Base-by-base conservation (phyloP, 495 filamentous ascomycete genomes). In the Bacidia gigantensis region DNA sequence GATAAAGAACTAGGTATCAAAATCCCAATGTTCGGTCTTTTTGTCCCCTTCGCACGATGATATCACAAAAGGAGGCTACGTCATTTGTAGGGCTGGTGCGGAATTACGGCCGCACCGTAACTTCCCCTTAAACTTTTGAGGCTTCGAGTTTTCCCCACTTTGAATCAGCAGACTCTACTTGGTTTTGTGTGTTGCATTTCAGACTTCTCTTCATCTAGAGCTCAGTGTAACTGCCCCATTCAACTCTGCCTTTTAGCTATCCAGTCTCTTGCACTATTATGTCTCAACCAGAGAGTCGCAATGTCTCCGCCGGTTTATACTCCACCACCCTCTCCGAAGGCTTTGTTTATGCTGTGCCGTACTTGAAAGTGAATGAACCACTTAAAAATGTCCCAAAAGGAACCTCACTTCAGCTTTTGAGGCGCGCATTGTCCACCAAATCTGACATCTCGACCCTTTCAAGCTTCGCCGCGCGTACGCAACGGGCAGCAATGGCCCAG, bases 301-400 rank as follows among this genome's bases (percentile, higher is more conserved):
- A 39, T n/a, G 32, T 39, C 32, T 54, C 40, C 11, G 20, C 9
- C 3, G 45, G 14, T 25, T 39, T 11, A n/a, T n/a, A 54, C 18
- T 54, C 52, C 11, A 54, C 29, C 1, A 54, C 45, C 5, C 18
- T 49, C 2, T 54, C 45, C 18, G 10, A 54, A 40, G 45, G 45
- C 11, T 23, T 49, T 3, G 29, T 18, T 0, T 26, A 1, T 49
- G 32, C 52, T 11, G 3, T 29, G 9, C 12, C 24, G 12, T 54
- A 18, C 17, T 0, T 23, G 2, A 1, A 35, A 22, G 18, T 0
- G 18, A 3, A 0, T 24, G 12, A 7, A 7, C 21, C 14, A 5
- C 21, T 11, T 21, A n/a, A 26, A 21, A 39, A 26, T 14, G 3
- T 25, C 24, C 41, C 21, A 43, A 38, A 17, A 25, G 18, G 29